phyloP scores from a whole-genome alignment of 148 eudicot genomes.

The Nepenthes gracilis region DNA sequence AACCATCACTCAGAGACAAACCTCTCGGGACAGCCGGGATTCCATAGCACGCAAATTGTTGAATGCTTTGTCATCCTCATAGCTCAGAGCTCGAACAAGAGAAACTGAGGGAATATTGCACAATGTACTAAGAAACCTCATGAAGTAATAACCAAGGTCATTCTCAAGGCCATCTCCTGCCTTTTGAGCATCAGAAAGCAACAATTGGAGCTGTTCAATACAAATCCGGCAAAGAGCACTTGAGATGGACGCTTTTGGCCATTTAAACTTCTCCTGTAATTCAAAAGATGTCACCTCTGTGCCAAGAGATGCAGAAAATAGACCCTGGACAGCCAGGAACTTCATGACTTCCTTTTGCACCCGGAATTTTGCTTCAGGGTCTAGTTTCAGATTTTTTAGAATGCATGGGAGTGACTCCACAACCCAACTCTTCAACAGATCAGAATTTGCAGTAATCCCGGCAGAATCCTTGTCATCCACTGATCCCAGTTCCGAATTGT shows the following conservation, averaged over 20 bases:
- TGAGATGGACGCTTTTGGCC: slow-evolving; percentile 85
- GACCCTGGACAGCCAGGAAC: slow-evolving; percentile 91
- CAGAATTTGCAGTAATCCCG: slow-evolving; percentile 39
- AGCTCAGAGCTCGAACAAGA: slow-evolving; percentile 57
- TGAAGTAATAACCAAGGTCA: slow-evolving; percentile 82
- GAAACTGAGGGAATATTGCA: slow-evolving; percentile 91
- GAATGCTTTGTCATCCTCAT: slow-evolving; percentile 75
- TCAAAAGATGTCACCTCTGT: slow-evolving; percentile 96
- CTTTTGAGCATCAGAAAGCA: slow-evolving; percentile 74
- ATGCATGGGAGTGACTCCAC: slow-evolving; percentile 70
- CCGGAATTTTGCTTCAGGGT: slow-evolving; percentile 55
- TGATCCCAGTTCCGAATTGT: slow-evolving; percentile 72
- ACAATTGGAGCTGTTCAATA: slow-evolving; percentile 77
- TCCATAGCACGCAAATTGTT: slow-evolving; percentile 71
- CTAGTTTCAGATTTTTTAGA: slow-evolving; percentile 53
- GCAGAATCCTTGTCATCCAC: slow-evolving; percentile 55
- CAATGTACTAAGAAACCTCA: slow-evolving; percentile 67
- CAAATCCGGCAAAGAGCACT: slow-evolving; percentile 74
- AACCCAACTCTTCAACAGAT: slow-evolving; percentile 75
- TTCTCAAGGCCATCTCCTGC: slow-evolving; percentile 68
- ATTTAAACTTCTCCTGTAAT: slow-evolving; percentile 71
- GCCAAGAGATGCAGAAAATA: slow-evolving; percentile 91
- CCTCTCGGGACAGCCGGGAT: slow-evolving; percentile 69
- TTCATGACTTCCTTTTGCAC: slow-evolving; percentile 88
- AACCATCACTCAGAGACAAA: slow-evolving; percentile 9